These are phyloP conservation scores for Chlamydomonas schloesseri DNA, from an alignment of 139 green algal genomes.

Conservation along the genomic window DNA sequence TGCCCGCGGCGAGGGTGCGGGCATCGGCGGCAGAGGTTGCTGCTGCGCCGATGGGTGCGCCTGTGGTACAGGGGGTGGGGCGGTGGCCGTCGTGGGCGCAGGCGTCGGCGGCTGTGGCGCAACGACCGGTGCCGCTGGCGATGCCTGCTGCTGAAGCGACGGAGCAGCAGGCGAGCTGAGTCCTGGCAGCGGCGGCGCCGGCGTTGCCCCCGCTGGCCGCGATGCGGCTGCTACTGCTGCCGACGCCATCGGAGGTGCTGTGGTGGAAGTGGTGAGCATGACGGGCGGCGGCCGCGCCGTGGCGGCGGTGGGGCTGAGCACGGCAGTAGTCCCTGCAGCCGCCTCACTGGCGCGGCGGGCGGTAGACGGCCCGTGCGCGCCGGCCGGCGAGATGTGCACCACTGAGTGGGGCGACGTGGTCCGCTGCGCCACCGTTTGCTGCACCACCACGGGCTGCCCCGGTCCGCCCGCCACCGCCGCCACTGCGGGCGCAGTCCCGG, in stretches of 20 bases:
- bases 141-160: background rate
- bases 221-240: background rate
- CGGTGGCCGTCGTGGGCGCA: background rate
- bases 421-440: constrained; percentile 17
- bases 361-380: background rate
- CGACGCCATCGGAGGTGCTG: no score
- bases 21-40: no score
- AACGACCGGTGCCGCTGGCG: no score
- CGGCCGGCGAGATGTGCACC: background rate
- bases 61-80: background rate
- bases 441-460: background rate
- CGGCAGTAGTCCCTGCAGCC: background rate
- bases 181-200: no score
- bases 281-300: background rate
- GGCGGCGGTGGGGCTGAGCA: background rate
- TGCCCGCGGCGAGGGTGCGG: background rate
- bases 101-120: no score
- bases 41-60: background rate
- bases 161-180: no score
- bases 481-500: background rate
- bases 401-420: constrained; percentile 2
- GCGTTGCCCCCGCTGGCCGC: no score
- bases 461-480: background rate
- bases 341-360: background rate
- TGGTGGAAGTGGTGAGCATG: no score